These are phyloP conservation scores for Physcia stellaris DNA, from an alignment of 495 filamentous ascomycete genomes.

Conservation along the genomic window DNA sequence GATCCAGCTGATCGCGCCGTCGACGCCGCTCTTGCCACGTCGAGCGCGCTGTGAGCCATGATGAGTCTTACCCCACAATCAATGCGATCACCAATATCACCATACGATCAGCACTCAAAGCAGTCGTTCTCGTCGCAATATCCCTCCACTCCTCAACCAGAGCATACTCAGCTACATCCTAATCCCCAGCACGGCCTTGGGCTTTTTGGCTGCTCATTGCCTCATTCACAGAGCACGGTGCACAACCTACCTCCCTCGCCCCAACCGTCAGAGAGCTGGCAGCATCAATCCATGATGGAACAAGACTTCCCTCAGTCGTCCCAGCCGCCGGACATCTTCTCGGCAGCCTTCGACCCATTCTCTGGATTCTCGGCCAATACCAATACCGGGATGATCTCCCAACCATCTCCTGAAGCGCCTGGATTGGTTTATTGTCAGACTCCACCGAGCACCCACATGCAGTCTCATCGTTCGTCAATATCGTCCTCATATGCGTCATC, in stretches of 20 bases:
- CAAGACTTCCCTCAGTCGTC: conserved; percentile 16
- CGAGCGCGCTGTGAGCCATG: background rate
- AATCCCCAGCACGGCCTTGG: conserved; percentile 13
- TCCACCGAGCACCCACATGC: conserved; percentile 16
- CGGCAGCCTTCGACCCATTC: conserved; percentile 17
- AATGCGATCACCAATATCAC: conserved; percentile 16
- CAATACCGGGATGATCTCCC: conserved; percentile 13
- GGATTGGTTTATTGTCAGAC: conserved; percentile 17
- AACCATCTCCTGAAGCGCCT: conserved; percentile 16
- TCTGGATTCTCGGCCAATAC: conserved; percentile 11
- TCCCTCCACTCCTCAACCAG: conserved; percentile 15
- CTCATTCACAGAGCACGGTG: conserved; percentile 12
- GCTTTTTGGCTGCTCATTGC: conserved; percentile 14
- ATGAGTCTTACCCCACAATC: conserved; percentile 17
- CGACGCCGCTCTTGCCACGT: background rate
- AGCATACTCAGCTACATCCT: conserved; percentile 7
- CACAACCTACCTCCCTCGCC: conserved; percentile 16
- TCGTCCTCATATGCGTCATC: conserved; percentile 16
- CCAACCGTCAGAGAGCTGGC: conserved; percentile 16
- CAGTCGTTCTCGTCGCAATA: conserved; percentile 14
- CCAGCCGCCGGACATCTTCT: conserved; percentile 17
- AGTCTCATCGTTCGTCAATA: conserved; percentile 17
- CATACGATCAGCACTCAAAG: conserved; percentile 14
- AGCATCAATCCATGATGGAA: conserved; percentile 17
- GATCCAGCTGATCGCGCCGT: background rate